phyloP scores from a whole-genome alignment of 352 stramenopile species.

The Globisporangium cederbergense region DNA sequence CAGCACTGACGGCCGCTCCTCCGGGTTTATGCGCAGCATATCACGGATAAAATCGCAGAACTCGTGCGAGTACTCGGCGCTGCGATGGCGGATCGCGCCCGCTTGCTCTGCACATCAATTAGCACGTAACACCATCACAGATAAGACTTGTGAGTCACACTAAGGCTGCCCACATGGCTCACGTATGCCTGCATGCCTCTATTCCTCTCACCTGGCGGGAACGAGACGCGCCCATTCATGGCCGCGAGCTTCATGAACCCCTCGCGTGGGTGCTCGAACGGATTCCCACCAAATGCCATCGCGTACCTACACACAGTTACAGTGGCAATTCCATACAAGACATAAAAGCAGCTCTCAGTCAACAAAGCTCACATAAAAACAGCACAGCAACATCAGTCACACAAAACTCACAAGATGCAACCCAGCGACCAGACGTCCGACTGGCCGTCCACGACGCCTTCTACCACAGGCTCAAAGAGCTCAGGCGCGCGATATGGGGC shows the following conservation, averaged over 20 bases:
- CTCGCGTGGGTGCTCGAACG: slow-evolving; percentile 77
- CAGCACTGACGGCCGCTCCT: slow-evolving; percentile 73
- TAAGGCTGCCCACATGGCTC: neutral
- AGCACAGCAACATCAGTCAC: neutral
- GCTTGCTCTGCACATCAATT: slow-evolving; percentile 41
- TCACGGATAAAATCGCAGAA: slow-evolving; percentile 88
- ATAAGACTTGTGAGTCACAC: neutral
- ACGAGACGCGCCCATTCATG: slow-evolving; percentile 73
- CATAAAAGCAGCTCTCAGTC: neutral
- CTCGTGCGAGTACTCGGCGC: slow-evolving; percentile 64
- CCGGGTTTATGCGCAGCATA: slow-evolving; percentile 81
- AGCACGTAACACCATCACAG: neutral
- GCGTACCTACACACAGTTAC: slow-evolving; percentile 39
- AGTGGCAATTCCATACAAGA: slow-evolving; percentile 1
- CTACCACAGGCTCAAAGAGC: slow-evolving; percentile 73
- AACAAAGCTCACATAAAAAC: neutral
- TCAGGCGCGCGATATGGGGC: slow-evolving; percentile 81
- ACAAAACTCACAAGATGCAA: slow-evolving; percentile 62
- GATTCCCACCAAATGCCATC: slow-evolving; percentile 83
- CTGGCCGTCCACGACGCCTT: slow-evolving; percentile 67
- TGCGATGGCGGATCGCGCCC: slow-evolving; percentile 58
- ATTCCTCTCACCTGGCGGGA: slow-evolving; percentile 49
- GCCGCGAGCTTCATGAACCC: slow-evolving; percentile 84
- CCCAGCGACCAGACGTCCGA: slow-evolving; percentile 85
- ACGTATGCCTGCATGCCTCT: neutral